Base-by-base conservation (phyloP, 805 yeast species). In the Blastobotrys attinorum region DNA sequence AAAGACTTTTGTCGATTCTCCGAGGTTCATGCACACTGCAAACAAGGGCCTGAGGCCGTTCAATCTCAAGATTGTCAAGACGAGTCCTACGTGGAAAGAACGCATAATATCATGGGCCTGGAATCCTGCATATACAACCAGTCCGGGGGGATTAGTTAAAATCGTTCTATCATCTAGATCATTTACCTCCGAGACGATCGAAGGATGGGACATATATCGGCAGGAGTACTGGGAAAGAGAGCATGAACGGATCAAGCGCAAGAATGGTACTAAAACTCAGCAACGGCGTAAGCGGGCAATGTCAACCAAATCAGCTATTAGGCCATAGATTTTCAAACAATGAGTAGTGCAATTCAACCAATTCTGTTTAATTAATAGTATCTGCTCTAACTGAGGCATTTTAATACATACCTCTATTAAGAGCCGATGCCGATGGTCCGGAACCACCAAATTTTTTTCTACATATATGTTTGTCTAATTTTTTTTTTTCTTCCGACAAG, bases 171-270 rank as follows among this genome's bases (percentile, higher is more conserved):
- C 82, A 46, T 83, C 97, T 2, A 69, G 96, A 40, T 80, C 81
- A 1, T 92, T 90, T 63, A 77, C 77, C 47, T 79, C 92, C 0
- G 89, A 83, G 39, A 76, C 83, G 4, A 73, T 96, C 49, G 96
- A 89, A 60, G 89, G 87, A 7, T 90, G 98, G 97, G 98, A 90
- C 57, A 62, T 87, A 33, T 90, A 89, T 56, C 66, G 98, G 47
- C 85, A 84, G 52, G 97, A 89, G 60, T 92, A 88, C 59, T 92
- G 97, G 97, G 77, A 79, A 18, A 73, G 82, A 53, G 96, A 88
- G 59, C 84, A 86, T 29, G 43, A 41, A 3, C 32, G 53, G 29
- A 8, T 11, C 11, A 8, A 8, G 29, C 7, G 11, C 10, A 25
- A 25, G 29, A 25, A 25, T 7, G 11, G 11, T 25, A 25, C 29